phyloP scores from a whole-genome alignment of 2,329 filamentous ascomycete species.

The Microcyclosporella mali region DNA sequence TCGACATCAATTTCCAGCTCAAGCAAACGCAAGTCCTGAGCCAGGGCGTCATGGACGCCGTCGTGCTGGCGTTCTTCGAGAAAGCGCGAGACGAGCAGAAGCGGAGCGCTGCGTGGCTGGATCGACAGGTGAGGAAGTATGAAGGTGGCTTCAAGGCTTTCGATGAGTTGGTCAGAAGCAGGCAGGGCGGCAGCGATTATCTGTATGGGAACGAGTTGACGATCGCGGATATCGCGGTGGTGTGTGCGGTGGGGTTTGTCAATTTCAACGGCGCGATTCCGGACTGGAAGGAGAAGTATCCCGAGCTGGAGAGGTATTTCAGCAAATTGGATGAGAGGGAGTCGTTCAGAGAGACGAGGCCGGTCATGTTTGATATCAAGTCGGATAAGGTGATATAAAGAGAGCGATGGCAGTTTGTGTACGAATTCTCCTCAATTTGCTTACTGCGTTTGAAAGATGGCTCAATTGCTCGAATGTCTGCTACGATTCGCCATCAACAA shows the following conservation, averaged over 20 bases:
- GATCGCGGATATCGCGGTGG: slow-evolving; percentile 20
- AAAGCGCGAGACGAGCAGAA: slow-evolving; percentile 10
- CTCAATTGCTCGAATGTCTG: too few relatives aligned
- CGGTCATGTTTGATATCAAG: slow-evolving; percentile 14
- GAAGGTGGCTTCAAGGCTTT: slow-evolving; percentile 13
- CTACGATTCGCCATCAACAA: too few relatives aligned
- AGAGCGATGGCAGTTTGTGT: too few relatives aligned
- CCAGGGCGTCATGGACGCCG: slow-evolving; percentile 17
- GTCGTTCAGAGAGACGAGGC: slow-evolving; percentile 12
- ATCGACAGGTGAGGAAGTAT: slow-evolving; percentile 15
- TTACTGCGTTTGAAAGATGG: too few relatives aligned
- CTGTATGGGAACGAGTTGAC: slow-evolving; percentile 13
- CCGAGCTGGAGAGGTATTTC: slow-evolving; percentile 12
- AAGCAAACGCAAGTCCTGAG: slow-evolving; percentile 12
- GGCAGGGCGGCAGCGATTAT: slow-evolving; percentile 6
- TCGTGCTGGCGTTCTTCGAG: slow-evolving; percentile 17
- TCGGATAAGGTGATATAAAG: slow-evolving; percentile 3
- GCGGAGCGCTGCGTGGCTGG: slow-evolving; percentile 9
- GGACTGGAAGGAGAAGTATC: slow-evolving; percentile 16
- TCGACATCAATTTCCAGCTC: slow-evolving; percentile 12
- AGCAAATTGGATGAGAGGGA: slow-evolving; percentile 13
- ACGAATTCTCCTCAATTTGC: too few relatives aligned
- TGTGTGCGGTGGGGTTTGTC: slow-evolving; percentile 16
- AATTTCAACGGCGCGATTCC: slow-evolving; percentile 12
- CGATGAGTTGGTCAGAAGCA: slow-evolving; percentile 9